phyloP scores from a whole-genome alignment of 352 stramenopile species.

The Ophiocytium majus region DNA sequence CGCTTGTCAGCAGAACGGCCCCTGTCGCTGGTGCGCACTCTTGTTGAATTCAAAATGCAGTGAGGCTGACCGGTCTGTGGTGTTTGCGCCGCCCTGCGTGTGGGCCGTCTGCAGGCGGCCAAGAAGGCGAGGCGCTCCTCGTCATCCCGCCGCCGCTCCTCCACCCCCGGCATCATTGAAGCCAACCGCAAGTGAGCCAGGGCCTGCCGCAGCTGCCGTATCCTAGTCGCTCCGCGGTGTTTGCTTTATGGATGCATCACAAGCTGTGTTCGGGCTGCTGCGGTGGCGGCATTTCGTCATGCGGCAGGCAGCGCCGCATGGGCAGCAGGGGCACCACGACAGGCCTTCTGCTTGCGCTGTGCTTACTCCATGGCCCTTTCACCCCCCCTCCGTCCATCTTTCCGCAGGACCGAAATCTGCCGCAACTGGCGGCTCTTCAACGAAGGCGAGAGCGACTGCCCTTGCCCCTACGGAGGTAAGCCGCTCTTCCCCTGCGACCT shows the following conservation, averaged over 20 bases:
- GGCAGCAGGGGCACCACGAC: not conserved
- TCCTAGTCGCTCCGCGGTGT: not conserved
- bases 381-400: too few species aligned
- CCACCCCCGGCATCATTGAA: slow-evolving; percentile 14
- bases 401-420: not conserved
- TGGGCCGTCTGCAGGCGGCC: not conserved
- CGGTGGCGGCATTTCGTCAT: not conserved
- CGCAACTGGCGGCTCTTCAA: not conserved
- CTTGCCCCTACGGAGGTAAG: not conserved
- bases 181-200: not conserved
- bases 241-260: not conserved
- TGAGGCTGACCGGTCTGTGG: not conserved
- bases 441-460: too few species aligned
- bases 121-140: not conserved
- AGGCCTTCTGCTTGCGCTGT: not conserved
- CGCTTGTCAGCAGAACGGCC: not conserved
- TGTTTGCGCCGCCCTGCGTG: not conserved
- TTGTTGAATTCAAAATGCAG: not conserved
- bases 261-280: not conserved
- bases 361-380: too few species aligned
- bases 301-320: not conserved
- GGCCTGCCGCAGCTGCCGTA: not conserved
- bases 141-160: not conserved
- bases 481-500: too few species aligned
- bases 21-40: not conserved